Conservation (phyloP, 83 land plant species). For the Diphasiastrum complanatum region DNA sequence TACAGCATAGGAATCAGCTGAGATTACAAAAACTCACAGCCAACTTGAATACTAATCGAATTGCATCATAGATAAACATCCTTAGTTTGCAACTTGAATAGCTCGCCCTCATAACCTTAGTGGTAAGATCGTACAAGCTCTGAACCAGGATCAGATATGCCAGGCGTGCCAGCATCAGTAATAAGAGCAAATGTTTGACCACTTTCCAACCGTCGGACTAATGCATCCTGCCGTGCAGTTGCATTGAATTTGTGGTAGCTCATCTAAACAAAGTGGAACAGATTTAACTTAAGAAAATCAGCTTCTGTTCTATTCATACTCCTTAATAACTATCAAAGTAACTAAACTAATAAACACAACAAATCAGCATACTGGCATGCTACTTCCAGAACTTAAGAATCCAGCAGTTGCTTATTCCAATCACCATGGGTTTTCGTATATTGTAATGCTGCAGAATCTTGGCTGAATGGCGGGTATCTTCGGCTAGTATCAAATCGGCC, state of each 20-base stretch:
- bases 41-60: too few relatives aligned
- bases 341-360: too few relatives aligned
- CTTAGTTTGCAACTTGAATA: too few relatives aligned
- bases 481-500: conserved; percentile 78
- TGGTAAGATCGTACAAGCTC: conserved; percentile 48
- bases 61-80: too few relatives aligned
- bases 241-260: conserved; percentile 97
- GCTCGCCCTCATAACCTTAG: background rate
- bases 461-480: conserved; percentile 93
- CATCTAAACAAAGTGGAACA: conserved; percentile 52
- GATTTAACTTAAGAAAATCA: too few relatives aligned
- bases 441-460: conserved; percentile 72
- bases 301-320: too few relatives aligned
- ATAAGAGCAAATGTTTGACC: conserved; percentile 78
- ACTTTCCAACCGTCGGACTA: conserved; percentile 51
- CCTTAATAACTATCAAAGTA: too few relatives aligned
- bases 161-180: conserved; percentile 97
- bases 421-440: conserved; percentile 73
- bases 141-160: conserved; percentile 94
- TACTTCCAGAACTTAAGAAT: too few relatives aligned
- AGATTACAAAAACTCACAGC: conserved; percentile 8
- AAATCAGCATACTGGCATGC: too few relatives aligned
- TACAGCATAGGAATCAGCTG: background rate
- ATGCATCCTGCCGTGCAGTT: conserved; percentile 45
- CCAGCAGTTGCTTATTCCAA: conserved; percentile 5